phyloP scores from a whole-genome alignment of 139 green algal genomes.

The Mesotaenium endlicherianum region DNA sequence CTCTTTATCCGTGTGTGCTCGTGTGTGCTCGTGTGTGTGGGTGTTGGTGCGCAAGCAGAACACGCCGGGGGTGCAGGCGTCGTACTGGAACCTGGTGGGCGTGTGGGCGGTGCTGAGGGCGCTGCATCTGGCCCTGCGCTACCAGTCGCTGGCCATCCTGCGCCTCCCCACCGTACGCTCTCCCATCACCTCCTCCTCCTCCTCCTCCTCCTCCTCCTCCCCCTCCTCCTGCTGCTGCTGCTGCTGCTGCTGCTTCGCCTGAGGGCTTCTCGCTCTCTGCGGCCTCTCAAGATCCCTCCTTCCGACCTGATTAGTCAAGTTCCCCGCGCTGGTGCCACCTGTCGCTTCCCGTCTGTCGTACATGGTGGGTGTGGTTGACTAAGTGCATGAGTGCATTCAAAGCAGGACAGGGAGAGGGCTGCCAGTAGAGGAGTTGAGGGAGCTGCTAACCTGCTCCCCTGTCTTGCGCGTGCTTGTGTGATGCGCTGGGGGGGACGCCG shows the following conservation, averaged over 20 bases:
- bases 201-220: neutral
- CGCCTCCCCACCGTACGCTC: slow-evolving; percentile 4
- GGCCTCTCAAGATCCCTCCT: too few relatives aligned
- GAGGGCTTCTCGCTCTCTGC: neutral
- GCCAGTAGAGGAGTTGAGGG: too few relatives aligned
- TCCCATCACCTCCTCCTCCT: neutral
- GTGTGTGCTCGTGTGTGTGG: slow-evolving; percentile 39
- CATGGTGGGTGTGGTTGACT: too few relatives aligned
- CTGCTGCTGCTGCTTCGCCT: too few relatives aligned
- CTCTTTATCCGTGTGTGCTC: too few relatives aligned
- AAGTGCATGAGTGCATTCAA: too few relatives aligned
- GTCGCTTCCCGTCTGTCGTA: too few relatives aligned
- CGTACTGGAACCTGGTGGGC: slow-evolving; percentile 23
- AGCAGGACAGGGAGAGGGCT: too few relatives aligned
- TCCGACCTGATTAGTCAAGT: too few relatives aligned
- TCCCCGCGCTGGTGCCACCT: too few relatives aligned
- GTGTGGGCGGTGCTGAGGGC: slow-evolving; percentile 9
- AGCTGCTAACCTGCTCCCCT: too few relatives aligned
- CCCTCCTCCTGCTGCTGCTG: neutral
- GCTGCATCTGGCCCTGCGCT: slow-evolving; percentile 13
- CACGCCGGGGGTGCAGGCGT: slow-evolving; percentile 23
- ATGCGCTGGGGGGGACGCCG: too few relatives aligned
- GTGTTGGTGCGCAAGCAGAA: neutral
- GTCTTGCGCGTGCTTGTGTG: neutral
- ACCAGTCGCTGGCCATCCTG: slow-evolving; percentile 19